Evolutionary conservation across 2,329 filamentous ascomycete species (phyloP).

Genomic region (Paraconiothyrium brasiliense): DNA sequence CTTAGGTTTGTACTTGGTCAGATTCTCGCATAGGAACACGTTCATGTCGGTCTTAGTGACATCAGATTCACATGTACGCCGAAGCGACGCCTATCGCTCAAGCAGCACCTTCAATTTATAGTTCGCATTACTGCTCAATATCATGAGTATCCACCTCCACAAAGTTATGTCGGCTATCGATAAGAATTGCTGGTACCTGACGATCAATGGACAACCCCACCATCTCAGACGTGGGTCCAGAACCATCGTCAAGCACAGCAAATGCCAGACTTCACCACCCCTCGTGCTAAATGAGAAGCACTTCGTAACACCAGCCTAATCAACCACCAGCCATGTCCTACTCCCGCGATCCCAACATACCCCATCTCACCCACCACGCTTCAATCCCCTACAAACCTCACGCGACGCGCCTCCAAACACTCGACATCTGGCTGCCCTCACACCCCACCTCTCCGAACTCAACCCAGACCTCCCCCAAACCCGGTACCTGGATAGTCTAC

Average conservation of each 20-base stretch:
- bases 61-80: too few relatives aligned
- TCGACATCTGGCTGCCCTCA: slow-evolving; percentile 54
- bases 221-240: neutral
- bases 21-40: too few relatives aligned
- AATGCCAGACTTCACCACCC: too few relatives aligned
- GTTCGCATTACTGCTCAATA: too few relatives aligned
- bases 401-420: slow-evolving; percentile 49
- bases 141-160: neutral
- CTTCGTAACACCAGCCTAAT: neutral
- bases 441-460: slow-evolving; percentile 29
- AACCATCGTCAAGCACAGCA: too few relatives aligned
- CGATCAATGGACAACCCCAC: neutral
- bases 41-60: too few relatives aligned
- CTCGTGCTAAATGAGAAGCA: neutral
- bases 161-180: neutral
- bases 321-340: slow-evolving; percentile 26
- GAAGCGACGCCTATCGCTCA: too few relatives aligned
- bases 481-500: slow-evolving; percentile 50
- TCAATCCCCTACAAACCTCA: slow-evolving; percentile 40
- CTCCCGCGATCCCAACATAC: slow-evolving; percentile 13
- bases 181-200: neutral
- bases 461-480: slow-evolving; percentile 22
- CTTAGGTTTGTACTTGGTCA: neutral
- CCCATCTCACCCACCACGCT: slow-evolving; percentile 26
- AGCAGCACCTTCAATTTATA: too few relatives aligned